Evolutionary conservation across 768 basidiomycete species (phyloP), one percentile per base, ranked within the genome.

Genomic region (Suillus paluster): DNA sequence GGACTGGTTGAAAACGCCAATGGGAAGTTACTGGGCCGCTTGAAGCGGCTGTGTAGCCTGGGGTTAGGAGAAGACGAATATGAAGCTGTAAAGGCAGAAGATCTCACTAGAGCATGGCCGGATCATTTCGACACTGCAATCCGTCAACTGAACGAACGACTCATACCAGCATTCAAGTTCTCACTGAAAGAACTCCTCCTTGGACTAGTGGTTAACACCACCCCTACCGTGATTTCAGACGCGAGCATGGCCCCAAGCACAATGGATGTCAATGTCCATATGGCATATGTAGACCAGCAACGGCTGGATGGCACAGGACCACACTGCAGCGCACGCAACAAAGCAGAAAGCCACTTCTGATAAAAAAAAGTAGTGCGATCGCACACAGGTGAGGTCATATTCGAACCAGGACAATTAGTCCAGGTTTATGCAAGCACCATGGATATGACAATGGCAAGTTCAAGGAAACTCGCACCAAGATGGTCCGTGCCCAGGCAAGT

Each of bases 31-130:
- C n/a, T n/a, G n/a, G n/a, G n/a, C n/a, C n/a, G 66, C 0, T 62
- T 81, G 2, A 65, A 66, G 25, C 52, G 72, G 0, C 55, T 80
- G 5, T 80, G 79, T 48, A 69, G 72, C 11, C 79, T 78, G 2
- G 68, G 69, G 1, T 30, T 77, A 0, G 70, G 72, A 0, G 71
- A 75, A 27, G 71, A 76, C 19, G 66, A 66, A n/a, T n/a, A n/a
- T n/a, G n/a, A n/a, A n/a, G n/a, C n/a, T n/a, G n/a, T n/a, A n/a
- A n/a, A n/a, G n/a, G n/a, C n/a, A n/a, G n/a, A n/a, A n/a, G n/a
- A n/a, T n/a, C n/a, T n/a, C n/a, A n/a, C n/a, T n/a, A n/a, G n/a
- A n/a, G n/a, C n/a, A n/a, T n/a, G n/a, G n/a, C n/a, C n/a, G n/a
- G n/a, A n/a, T n/a, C n/a, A n/a, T n/a, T n/a, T n/a, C n/a, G n/a